Percentiles rank a stretch among this genome's conserved stretches.
Conservation (phyloP, 768 basidiomycete species). For the Termitomyces eurrhizus region DNA sequence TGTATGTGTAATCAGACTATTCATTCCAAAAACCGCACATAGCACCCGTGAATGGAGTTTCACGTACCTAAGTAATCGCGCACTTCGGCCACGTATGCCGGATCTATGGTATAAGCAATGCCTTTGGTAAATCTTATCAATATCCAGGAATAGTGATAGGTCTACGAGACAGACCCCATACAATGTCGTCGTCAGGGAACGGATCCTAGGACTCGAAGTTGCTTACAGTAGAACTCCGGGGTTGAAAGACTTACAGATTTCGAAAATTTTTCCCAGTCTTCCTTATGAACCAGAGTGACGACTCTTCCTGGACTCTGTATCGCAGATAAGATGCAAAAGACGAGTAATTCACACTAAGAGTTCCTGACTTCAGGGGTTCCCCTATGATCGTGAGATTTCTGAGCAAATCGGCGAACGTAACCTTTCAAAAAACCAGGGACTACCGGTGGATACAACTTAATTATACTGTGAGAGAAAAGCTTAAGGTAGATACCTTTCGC, state of each 20-base stretch:
- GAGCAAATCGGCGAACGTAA: conserved; percentile 87
- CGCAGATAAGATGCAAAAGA: background rate
- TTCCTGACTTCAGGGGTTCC: conserved; percentile 74
- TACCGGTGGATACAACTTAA: conserved; percentile 18
- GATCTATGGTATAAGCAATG: conserved; percentile 85
- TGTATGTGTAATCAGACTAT: background rate
- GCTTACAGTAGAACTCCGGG: background rate
- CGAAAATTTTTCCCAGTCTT: conserved; percentile 82
- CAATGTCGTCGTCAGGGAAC: conserved; percentile 69
- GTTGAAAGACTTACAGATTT: conserved; percentile 41
- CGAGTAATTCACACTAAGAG: background rate
- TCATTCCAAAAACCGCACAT: background rate
- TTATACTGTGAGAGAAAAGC: background rate
- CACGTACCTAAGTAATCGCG: conserved; percentile 75
- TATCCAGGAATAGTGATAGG: background rate
- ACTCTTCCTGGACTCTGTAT: conserved; percentile 78
- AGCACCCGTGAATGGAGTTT: background rate
- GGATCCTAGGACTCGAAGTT: conserved; percentile 43
- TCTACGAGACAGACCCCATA: conserved; percentile 63
- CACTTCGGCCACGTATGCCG: conserved; percentile 68
- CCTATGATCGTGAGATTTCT: conserved; percentile 89
- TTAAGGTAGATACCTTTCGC: conserved; percentile 46
- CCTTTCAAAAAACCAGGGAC: conserved; percentile 86
- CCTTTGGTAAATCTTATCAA: conserved; percentile 37
- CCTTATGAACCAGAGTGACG: conserved; percentile 84